Evolutionary conservation across 2,329 filamentous ascomycete species (phyloP), one percentile per base, ranked within the genome.

Genomic region (Thielaviopsis populi): DNA sequence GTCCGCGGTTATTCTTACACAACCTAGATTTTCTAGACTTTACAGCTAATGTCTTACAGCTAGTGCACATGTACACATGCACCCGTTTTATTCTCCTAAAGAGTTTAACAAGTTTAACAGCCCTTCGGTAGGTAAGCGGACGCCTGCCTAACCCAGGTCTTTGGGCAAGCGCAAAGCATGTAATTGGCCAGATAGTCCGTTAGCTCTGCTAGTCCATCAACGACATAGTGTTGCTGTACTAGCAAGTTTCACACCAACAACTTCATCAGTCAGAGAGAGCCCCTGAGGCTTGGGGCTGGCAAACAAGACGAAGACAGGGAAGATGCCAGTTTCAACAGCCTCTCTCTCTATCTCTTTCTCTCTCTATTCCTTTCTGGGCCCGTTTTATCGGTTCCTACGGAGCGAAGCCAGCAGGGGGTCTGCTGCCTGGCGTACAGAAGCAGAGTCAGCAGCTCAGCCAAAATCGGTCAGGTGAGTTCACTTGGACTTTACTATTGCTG

Each of bases 371-470:
- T 37, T 10, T 27, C 37, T 56, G 27, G 30, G 17, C 30, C 50
- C 50, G 50, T 56, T 56, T 37, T 56, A 56, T 56, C 50, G 50
- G 50, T 56, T 56, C 50, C 50, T 56, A 56, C 50, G 27, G 27
- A 54, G 50, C 10, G 50, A n/a, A 6, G 13, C 10, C 13, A 30
- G 50, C 50, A 56, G 27, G 50, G 17, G 3, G 19, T 6, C 8
- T 53, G 19, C n/a, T 27, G n/a, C n/a, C n/a, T n/a, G n/a, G n/a
- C n/a, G 42, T 46, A 3, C 30, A 33, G 30, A 33, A 15, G 22
- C 43, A 19, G 11, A 53, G 50, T 3, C 50, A 8, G 11, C 4
- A n/a, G 13, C 24, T 4, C 27, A 27, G 15, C 24, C 8, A 33
- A 6, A 33, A 1, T 8, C 6, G 33, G 1, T 4, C 33, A 37